phyloP scores from a whole-genome alignment of 1,284 basidiomycete genomes.

The Malassezia dermatis region DNA sequence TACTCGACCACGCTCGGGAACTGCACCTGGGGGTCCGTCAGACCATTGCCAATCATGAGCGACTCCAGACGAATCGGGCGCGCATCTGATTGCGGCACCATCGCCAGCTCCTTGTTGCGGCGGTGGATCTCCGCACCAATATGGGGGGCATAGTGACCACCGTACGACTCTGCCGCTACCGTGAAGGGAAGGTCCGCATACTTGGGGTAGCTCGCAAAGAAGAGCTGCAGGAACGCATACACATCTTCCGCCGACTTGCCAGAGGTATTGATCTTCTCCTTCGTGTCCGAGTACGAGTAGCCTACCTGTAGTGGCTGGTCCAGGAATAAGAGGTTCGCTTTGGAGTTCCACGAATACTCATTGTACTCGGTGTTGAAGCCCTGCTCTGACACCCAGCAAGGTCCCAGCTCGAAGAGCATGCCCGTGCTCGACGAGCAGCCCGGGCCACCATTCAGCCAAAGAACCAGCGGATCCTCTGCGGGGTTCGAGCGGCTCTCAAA shows the following conservation, averaged over 20 bases:
- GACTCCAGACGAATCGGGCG: constrained; percentile 37
- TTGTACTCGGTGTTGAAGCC: constrained; percentile 64
- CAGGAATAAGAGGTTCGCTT: constrained; percentile 64
- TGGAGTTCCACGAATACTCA: constrained; percentile 64
- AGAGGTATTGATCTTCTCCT: constrained; percentile 61
- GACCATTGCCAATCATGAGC: constrained; percentile 46
- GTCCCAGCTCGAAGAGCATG: constrained; percentile 77
- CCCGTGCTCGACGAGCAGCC: constrained; percentile 49
- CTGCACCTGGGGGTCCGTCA: constrained; percentile 43
- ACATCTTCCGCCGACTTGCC: constrained; percentile 71
- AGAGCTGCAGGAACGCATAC: constrained; percentile 78
- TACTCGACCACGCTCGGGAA: constrained; percentile 61
- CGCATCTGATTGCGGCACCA: constrained; percentile 20
- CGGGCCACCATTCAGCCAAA: constrained; percentile 83
- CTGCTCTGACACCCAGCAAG: constrained; percentile 62
- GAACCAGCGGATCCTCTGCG: constrained; percentile 63
- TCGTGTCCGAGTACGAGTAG: constrained; percentile 66
- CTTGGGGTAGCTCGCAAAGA: constrained; percentile 54
- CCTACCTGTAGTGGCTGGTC: constrained; percentile 73
- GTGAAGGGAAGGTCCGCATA: constrained; percentile 42
- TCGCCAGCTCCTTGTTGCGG: constrained; percentile 39
- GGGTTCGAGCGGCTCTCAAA: constrained; percentile 70
- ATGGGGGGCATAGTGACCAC: constrained; percentile 55
- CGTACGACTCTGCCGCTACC: constrained; percentile 54
- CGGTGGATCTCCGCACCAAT: constrained; percentile 38